A percentile compares a stretch with the other conserved stretches of the same genome.
Evolutionary conservation across 768 basidiomycete genomes (phyloP).

Genomic region (Termitomyces heimii): DNA sequence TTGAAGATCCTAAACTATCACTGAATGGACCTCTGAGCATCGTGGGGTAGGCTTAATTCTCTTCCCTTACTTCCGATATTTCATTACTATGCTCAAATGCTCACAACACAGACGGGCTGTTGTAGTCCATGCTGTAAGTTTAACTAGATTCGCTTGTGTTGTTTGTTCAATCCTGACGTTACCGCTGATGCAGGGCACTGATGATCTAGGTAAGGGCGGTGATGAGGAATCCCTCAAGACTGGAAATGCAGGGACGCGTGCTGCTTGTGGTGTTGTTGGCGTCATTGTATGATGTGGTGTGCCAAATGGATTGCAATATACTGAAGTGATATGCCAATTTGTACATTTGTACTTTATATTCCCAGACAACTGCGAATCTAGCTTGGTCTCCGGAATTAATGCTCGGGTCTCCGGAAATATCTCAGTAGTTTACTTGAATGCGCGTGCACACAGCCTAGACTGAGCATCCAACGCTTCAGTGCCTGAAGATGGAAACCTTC

Average conservation of each 20-base stretch:
- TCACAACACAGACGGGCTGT: constrained; percentile 47
- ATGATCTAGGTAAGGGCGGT: constrained; percentile 71
- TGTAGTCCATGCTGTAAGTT: constrained; percentile 63
- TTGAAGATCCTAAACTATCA: constrained; percentile 57
- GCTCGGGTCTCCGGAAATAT: background rate
- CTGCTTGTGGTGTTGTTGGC: constrained; percentile 85
- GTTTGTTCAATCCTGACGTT: background rate
- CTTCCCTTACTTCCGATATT: background rate
- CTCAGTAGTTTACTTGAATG: too few species aligned
- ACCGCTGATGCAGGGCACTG: constrained; percentile 41
- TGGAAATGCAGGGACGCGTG: constrained; percentile 70
- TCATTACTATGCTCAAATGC: background rate
- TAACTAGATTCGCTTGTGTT: too few species aligned
- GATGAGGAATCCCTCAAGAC: constrained; percentile 69
- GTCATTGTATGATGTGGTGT: constrained; percentile 9
- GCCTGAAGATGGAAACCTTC: background rate
- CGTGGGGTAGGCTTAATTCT: constrained; percentile 47
- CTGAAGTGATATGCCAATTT: background rate
- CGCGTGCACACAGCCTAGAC: background rate
- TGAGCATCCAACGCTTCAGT: background rate
- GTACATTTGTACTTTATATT: background rate
- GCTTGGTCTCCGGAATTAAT: background rate
- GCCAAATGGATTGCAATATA: background rate
- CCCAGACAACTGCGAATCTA: background rate
- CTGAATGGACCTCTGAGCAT: constrained; percentile 65